Base-by-base conservation (phyloP, 805 yeast species). In the Nakazawaea holstii region DNA sequence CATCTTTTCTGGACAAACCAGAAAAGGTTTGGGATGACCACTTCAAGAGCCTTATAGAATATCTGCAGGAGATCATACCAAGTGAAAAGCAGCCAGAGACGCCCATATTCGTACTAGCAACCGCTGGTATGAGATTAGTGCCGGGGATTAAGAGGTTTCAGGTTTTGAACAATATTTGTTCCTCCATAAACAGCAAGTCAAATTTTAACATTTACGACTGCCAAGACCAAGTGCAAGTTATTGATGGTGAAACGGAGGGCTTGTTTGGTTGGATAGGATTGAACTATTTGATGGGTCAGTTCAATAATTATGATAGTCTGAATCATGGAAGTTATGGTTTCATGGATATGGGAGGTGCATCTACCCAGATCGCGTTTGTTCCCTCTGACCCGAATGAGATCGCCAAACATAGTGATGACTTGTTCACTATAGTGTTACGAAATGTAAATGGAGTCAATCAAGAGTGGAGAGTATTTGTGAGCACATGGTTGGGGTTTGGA, bases 261-360 rank as follows among this genome's bases (percentile, higher is more conserved):
- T 62, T 92, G 8, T 94, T 88, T 60, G 99, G 99, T 13, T 94
- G 99, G 99, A 64, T 94, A 29, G 94, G 92, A 0, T 70, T 94
- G 41, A 94, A 94, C 62, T 94, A 92, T 65, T 66, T 94, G 48
- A 76, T 84, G 65, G 84, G 87, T 1, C 77, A 77, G 50, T 69
- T 87, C 42, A 72, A 82, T 51, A 61, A 74, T 45, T 77, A 73
- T 55, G 72, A 72, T 33, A 26, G 51, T 0, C 52, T 55, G 6
- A 46, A 52, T 2, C 62, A 60, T 9, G 59, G 64, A 2, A 81
- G 96, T 0, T 83, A 77, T 53, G 99, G 99, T 4, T 92, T 94
- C 57, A 85, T 94, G 92, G 99, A 94, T 64, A 94, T 94, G 99
- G 99, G 99, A 13, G 99, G 99, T 11, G 99, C 99, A 0, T 89